Evolutionary conservation across 768 basidiomycete genomes (phyloP).

Genomic region (Boletus pseudopeckii): DNA sequence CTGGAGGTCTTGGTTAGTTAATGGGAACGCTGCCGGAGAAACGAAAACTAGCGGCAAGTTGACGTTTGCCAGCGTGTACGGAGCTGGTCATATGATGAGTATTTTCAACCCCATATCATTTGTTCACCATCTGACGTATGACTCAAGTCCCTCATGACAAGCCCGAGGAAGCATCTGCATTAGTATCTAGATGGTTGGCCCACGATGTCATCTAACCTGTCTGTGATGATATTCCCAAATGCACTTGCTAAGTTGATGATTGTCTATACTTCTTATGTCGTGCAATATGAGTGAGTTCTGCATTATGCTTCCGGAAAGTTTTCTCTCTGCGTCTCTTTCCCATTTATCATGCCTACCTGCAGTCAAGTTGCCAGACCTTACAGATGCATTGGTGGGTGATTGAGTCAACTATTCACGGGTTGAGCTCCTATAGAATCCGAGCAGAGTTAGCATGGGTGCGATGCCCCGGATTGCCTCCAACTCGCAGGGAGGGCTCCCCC

Average conservation of each 20-base stretch:
- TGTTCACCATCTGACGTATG: conserved; percentile 16
- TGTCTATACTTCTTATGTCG: background rate
- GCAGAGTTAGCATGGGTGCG: background rate
- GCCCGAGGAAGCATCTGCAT: conserved; percentile 56
- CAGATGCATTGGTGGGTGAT: too few species aligned
- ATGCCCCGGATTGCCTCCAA: background rate
- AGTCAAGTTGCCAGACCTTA: background rate
- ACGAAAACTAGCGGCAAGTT: conserved; percentile 54
- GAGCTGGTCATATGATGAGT: conserved; percentile 75
- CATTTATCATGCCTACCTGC: background rate
- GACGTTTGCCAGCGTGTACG: conserved; percentile 61
- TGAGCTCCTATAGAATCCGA: background rate
- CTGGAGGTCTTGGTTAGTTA: conserved; percentile 53
- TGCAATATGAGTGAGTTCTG: background rate
- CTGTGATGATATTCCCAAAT: conserved; percentile 4
- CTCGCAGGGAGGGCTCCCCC: background rate
- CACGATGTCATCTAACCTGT: conserved; percentile 34
- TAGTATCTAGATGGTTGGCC: conserved; percentile 65
- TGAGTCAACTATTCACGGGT: background rate
- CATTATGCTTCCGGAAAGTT: background rate
- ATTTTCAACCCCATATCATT: conserved; percentile 5
- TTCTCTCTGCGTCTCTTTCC: background rate
- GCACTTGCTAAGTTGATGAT: background rate
- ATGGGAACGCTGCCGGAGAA: conserved; percentile 51
- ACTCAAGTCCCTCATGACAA: conserved; percentile 64